Percentiles rank a stretch among this genome's conserved stretches.
Conservation (phyloP, 805 yeast species). For the Candida takata region DNA sequence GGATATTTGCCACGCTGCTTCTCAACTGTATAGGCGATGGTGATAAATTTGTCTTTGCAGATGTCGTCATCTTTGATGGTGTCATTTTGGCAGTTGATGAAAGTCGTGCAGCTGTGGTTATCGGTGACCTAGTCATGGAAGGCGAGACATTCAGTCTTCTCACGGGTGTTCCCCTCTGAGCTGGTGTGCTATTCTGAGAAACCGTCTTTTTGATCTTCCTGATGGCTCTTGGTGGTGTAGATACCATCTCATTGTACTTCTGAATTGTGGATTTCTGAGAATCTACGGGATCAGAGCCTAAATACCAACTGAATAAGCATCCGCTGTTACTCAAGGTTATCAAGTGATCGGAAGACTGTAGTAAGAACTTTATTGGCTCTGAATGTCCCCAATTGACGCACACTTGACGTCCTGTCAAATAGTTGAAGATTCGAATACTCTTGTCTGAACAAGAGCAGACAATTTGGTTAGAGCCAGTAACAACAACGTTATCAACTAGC, state of each 20-base stretch:
- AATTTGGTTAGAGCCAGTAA: slow-evolving; percentile 25
- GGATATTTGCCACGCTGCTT: slow-evolving; percentile 5
- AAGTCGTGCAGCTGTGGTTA: slow-evolving; percentile 6
- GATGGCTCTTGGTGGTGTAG: slow-evolving; percentile 19
- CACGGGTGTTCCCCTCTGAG: slow-evolving; percentile 4
- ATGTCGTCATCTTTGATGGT: slow-evolving; percentile 16
- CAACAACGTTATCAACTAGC: slow-evolving; percentile 36
- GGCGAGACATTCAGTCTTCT: slow-evolving; percentile 4
- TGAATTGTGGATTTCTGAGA: slow-evolving; percentile 10
- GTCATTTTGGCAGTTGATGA: slow-evolving; percentile 19
- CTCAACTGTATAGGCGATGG: slow-evolving; percentile 8
- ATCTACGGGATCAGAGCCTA: not conserved
- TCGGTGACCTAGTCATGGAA: slow-evolving; percentile 9
- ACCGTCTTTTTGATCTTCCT: slow-evolving; percentile 22
- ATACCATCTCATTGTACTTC: slow-evolving; percentile 12
- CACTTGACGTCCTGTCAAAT: slow-evolving; percentile 37
- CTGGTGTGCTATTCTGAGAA: slow-evolving; percentile 13
- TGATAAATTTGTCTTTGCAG: slow-evolving; percentile 15
- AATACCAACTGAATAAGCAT: slow-evolving; percentile 44
- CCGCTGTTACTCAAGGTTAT: slow-evolving; percentile 46
- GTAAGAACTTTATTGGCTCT: slow-evolving; percentile 37
- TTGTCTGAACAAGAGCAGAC: slow-evolving; percentile 48
- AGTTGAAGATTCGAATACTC: slow-evolving; percentile 44
- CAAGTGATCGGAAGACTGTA: slow-evolving; percentile 21
- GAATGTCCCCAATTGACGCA: slow-evolving; percentile 57